Conservation (phyloP, 306 rosid species). For the Astragalus glycyphyllos region DNA sequence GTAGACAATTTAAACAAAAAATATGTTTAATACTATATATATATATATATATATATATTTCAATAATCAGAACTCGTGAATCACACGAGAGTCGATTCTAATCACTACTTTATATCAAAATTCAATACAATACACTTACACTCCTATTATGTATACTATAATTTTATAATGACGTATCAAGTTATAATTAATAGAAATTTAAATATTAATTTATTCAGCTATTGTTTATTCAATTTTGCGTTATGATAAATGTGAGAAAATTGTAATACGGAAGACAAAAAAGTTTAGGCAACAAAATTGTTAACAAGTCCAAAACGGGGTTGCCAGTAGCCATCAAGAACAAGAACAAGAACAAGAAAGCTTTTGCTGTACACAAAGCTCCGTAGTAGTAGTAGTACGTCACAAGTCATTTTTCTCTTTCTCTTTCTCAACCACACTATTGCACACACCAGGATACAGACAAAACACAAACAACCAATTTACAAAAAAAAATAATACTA, state of each 20-base stretch:
- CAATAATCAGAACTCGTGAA: too few species aligned
- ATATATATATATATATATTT: too few species aligned
- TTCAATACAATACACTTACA: too few species aligned
- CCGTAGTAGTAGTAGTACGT: constrained; percentile 11
- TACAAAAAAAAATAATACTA: background rate
- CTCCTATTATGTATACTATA: too few species aligned
- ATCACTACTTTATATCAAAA: too few species aligned
- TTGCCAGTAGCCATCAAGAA: constrained; percentile 49
- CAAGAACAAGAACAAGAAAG: constrained; percentile 33
- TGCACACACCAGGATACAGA: background rate
- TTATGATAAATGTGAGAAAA: constrained; percentile 19
- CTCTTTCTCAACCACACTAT: constrained; percentile 27
- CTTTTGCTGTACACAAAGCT: constrained; percentile 36
- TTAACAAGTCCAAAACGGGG: constrained; percentile 53
- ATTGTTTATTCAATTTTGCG: too few species aligned
- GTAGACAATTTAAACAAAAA: too few species aligned
- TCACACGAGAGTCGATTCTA: too few species aligned
- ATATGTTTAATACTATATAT: too few species aligned
- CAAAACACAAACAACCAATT: constrained; percentile 21
- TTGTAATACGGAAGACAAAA: background rate
- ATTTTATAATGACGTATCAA: too few species aligned
- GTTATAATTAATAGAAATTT: too few species aligned
- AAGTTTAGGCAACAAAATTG: background rate
- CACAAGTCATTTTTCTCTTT: constrained; percentile 43
- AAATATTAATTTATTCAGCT: too few species aligned